Evolutionary conservation across 148 eudicot species (phyloP), one percentile per base, ranked within the genome.

Genomic region (Cornus controversa): DNA sequence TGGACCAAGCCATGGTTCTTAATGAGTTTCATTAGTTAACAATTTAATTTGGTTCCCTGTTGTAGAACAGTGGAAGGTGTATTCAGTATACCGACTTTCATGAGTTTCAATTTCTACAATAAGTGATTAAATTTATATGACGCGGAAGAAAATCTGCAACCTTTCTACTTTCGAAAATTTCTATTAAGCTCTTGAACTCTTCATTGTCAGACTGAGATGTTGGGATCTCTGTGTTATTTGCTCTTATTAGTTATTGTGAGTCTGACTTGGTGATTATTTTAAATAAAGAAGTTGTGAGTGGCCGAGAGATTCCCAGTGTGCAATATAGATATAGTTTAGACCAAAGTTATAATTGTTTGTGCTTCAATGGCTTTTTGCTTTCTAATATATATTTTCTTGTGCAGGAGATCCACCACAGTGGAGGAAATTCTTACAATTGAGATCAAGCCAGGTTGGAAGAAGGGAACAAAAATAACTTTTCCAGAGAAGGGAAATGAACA

Each of bases 391-490:
- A n/a, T 42, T 63, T 8, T 72, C 9, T 74, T 16, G 57, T 62
- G 75, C 69, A 91, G 95, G 95, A 82, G 90, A 81, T 83, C 90
- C 16, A 78, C 90, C 66, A 82, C 88, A 47, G 84, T 86, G 82
- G 96, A 91, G 84, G 96, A 89, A 81, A 89, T 91, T 62, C 82
- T 89, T 20, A 86, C 91, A 50, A 91, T 91, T 67, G 91, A 89
- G 81, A 90, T 90, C 79, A 91, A 90, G 80, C 91, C 93, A 6
- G 96, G 96, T 16, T 91, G 96, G 96, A 91, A 89, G 72, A 91
- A 90, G 72, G 96, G 96, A 22, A 91, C 95, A 60, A 91, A 91
- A 82, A 87, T 91, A 50, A 91, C 93, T 2, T 91, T 91, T 71
- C 96, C 91, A 6, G 96, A 91, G 53, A 90, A 91, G 70, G 93